phyloP scores from a whole-genome alignment of 2,329 filamentous ascomycete genomes.

The Ascomycota sp. region DNA sequence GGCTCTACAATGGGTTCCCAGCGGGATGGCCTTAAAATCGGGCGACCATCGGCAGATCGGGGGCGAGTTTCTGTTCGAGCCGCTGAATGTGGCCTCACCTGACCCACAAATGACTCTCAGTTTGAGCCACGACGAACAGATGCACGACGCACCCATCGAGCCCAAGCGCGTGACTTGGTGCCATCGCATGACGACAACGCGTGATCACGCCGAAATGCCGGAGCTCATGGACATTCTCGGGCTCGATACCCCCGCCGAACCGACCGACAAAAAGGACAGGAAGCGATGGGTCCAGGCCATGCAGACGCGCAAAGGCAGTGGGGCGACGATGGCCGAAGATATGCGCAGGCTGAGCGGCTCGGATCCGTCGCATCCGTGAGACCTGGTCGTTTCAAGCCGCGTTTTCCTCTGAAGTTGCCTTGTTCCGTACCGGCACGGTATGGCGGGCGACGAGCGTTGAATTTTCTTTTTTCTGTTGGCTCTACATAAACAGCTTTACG shows the following conservation, averaged over 20 bases:
- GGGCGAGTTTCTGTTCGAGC: slow-evolving; percentile 59
- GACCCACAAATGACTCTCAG: background rate
- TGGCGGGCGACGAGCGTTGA: too few relatives aligned
- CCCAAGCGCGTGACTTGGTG: slow-evolving; percentile 53
- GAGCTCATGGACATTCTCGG: slow-evolving; percentile 43
- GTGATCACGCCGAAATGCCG: slow-evolving; percentile 52
- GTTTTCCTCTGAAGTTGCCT: too few relatives aligned
- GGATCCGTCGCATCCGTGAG: background rate
- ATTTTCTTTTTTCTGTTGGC: too few relatives aligned
- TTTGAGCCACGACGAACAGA: slow-evolving; percentile 5
- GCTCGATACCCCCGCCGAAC: slow-evolving; percentile 16
- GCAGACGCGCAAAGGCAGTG: slow-evolving; percentile 28
- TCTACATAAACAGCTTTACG: too few relatives aligned
- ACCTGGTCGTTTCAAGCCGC: background rate
- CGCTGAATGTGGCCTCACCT: slow-evolving; percentile 20
- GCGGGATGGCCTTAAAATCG: slow-evolving; percentile 35
- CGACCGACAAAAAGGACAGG: slow-evolving; percentile 15
- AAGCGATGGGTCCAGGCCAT: slow-evolving; percentile 26
- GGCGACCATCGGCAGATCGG: slow-evolving; percentile 49
- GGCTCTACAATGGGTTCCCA: slow-evolving; percentile 32
- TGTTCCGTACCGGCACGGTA: too few relatives aligned
- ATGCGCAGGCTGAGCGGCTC: slow-evolving; percentile 21
- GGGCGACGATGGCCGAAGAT: slow-evolving; percentile 25
- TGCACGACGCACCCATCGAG: slow-evolving; percentile 14
- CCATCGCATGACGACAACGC: slow-evolving; percentile 57